Conservation (phyloP, 805 yeast species). For the Huiozyma sinensis region DNA sequence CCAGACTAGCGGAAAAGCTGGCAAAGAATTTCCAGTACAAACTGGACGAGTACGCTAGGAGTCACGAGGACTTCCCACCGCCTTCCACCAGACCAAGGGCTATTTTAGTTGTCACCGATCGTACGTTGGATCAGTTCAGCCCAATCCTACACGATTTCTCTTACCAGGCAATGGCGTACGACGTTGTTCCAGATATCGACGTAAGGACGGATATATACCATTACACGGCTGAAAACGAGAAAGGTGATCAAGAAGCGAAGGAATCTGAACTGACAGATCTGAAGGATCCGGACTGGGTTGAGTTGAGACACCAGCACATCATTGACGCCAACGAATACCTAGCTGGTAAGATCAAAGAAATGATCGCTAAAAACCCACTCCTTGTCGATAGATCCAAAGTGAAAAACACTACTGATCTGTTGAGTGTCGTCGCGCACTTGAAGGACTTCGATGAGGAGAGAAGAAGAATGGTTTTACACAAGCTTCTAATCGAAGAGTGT, state of each 20-base stretch:
- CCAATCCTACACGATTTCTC: conserved; percentile 84
- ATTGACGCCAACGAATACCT: conserved; percentile 60
- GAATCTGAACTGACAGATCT: conserved; percentile 42
- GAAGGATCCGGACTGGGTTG: conserved; percentile 59
- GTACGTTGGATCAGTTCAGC: conserved; percentile 72
- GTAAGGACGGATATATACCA: conserved; percentile 36
- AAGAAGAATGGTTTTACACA: conserved; percentile 48
- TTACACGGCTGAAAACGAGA: conserved; percentile 48
- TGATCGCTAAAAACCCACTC: conserved; percentile 63
- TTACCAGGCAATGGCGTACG: conserved; percentile 88
- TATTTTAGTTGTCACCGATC: conserved; percentile 64
- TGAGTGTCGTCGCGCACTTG: conserved; percentile 62
- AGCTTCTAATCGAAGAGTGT: conserved; percentile 54
- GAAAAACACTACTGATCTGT: conserved; percentile 56
- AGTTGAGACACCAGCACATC: conserved; percentile 63
- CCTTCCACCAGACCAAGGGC: conserved; percentile 58
- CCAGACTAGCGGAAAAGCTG: conserved; percentile 53
- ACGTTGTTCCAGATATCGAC: conserved; percentile 41
- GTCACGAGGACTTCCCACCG: conserved; percentile 51
- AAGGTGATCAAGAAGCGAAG: conserved; percentile 33
- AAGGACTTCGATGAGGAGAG: conserved; percentile 60
- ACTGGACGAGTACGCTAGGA: conserved; percentile 66
- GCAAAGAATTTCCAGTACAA: conserved; percentile 63
- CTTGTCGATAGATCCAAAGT: conserved; percentile 59
- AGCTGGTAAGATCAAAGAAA: conserved; percentile 46